A percentile compares a stretch with the other conserved stretches of the same genome.
Evolutionary conservation across 805 yeast species (phyloP).

Genomic region (Candida sithepensis): DNA sequence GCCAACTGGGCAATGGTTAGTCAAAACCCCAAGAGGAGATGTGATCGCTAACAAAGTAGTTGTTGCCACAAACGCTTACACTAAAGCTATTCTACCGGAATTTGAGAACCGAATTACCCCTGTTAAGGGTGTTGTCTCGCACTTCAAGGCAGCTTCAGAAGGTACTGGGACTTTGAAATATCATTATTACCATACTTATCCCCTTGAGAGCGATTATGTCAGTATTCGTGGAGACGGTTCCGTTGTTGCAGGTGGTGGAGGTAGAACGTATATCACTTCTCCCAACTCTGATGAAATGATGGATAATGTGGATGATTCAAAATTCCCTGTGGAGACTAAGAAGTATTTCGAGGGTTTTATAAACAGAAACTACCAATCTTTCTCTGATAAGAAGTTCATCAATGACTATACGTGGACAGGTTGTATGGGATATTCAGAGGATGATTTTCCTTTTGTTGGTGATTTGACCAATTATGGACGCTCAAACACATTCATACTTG

Average conservation of each 20-base stretch:
- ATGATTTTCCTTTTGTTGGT: conserved; percentile 42
- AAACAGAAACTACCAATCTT: conserved; percentile 24
- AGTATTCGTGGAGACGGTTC: conserved; percentile 36
- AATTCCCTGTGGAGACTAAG: conserved; percentile 22
- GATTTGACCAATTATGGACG: conserved; percentile 28
- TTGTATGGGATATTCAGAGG: conserved; percentile 43
- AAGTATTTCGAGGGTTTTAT: conserved; percentile 29
- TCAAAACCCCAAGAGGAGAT: conserved; percentile 25
- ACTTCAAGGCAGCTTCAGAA: conserved; percentile 19
- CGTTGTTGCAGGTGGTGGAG: conserved; percentile 34
- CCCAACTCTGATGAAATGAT: conserved; percentile 17
- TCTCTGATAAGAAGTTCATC: conserved; percentile 24
- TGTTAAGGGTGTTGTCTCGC: conserved; percentile 32
- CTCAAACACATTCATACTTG: conserved; percentile 33
- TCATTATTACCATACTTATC: conserved; percentile 20
- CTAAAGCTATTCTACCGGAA: conserved; percentile 19
- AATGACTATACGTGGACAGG: conserved; percentile 42
- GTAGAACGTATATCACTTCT: conserved; percentile 7
- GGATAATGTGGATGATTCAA: conserved; percentile 33
- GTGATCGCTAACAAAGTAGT: conserved; percentile 32
- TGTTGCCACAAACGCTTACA: conserved; percentile 34
- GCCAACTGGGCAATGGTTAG: conserved; percentile 28
- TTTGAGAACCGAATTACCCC: conserved; percentile 30
- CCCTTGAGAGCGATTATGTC: conserved; percentile 26
- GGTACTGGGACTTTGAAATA: conserved; percentile 4